Conservation (phyloP, 1,284 basidiomycete species). For the Fomitopsis palustris region DNA sequence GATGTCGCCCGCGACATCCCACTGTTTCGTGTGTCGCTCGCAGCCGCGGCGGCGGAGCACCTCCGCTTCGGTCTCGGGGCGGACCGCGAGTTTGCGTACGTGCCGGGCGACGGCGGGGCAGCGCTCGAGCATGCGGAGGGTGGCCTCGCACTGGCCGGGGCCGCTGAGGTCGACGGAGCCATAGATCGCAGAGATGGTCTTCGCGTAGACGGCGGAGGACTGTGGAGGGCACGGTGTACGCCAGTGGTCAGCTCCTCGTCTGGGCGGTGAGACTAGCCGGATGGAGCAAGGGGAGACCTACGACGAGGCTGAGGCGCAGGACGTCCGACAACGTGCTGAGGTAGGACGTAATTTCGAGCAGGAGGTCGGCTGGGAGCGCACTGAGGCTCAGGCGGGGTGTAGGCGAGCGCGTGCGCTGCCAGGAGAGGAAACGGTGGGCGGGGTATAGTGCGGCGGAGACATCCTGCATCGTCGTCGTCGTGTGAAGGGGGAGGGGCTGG, state of each 20-base stretch:
- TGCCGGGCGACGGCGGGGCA: conserved; percentile 59
- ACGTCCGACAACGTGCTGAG: conserved; percentile 50
- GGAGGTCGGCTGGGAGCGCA: conserved; percentile 52
- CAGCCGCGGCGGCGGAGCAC: conserved; percentile 6
- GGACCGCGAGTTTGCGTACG: conserved; percentile 51
- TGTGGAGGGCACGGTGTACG: conserved; percentile 12
- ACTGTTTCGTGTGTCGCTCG: conserved; percentile 13
- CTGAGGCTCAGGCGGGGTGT: conserved; percentile 4
- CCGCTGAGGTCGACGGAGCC: conserved; percentile 49
- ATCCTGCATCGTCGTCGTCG: conserved; percentile 3
- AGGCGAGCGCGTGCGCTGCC: neutral
- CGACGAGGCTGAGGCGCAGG: conserved; percentile 54
- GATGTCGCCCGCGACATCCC: conserved; percentile 24
- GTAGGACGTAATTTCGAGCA: conserved; percentile 58
- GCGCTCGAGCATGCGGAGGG: conserved; percentile 56
- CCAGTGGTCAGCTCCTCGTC: neutral
- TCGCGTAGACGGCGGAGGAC: conserved; percentile 44
- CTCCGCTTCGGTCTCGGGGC: conserved; percentile 29
- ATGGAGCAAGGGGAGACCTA: conserved; percentile 28
- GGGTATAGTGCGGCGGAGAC: neutral
- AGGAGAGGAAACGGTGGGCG: neutral
- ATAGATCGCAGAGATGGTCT: conserved; percentile 58
- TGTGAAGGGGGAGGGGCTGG: too few relatives aligned
- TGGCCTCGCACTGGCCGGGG: conserved; percentile 53
- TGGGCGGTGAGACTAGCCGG: neutral